phyloP scores from a whole-genome alignment of 2,329 filamentous ascomycete species.

The Penicillium sp. region DNA sequence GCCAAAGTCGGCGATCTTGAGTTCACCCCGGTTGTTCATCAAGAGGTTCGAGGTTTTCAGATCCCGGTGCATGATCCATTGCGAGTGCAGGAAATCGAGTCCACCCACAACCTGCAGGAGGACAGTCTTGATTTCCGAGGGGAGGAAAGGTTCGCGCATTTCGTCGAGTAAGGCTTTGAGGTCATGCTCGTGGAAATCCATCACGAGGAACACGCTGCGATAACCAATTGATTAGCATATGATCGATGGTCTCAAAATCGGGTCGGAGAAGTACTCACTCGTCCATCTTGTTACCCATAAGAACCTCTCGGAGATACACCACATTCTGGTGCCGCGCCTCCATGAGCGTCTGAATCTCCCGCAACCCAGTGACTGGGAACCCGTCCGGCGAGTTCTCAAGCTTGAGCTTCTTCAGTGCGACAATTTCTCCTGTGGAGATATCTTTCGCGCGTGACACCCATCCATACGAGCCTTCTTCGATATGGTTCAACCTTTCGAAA shows the following conservation, averaged over 20 bases:
- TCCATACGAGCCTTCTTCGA: constrained; percentile 96
- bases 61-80: constrained; percentile 92
- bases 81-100: constrained; percentile 79
- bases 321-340: constrained; percentile 81
- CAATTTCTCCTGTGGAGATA: constrained; percentile 71
- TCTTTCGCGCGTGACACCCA: constrained; percentile 86
- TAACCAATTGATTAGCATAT: not conserved
- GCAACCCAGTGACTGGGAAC: constrained; percentile 85
- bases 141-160: constrained; percentile 90
- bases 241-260: not conserved
- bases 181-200: constrained; percentile 97
- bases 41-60: constrained; percentile 93
- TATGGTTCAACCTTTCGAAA: constrained; percentile 92
- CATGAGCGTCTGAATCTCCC: constrained; percentile 89
- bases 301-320: constrained; percentile 78
- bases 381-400: constrained; percentile 77
- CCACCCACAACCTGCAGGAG: constrained; percentile 79
- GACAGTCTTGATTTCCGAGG: constrained; percentile 89
- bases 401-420: constrained; percentile 93
- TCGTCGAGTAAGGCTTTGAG: constrained; percentile 89
- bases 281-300: constrained; percentile 67
- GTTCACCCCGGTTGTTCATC: constrained; percentile 88
- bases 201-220: constrained; percentile 81
- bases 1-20: constrained; percentile 97
- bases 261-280: constrained; percentile 48